Base-by-base conservation (phyloP, 176 grass and related monocot genomes). In the Ensete ventricosum region DNA sequence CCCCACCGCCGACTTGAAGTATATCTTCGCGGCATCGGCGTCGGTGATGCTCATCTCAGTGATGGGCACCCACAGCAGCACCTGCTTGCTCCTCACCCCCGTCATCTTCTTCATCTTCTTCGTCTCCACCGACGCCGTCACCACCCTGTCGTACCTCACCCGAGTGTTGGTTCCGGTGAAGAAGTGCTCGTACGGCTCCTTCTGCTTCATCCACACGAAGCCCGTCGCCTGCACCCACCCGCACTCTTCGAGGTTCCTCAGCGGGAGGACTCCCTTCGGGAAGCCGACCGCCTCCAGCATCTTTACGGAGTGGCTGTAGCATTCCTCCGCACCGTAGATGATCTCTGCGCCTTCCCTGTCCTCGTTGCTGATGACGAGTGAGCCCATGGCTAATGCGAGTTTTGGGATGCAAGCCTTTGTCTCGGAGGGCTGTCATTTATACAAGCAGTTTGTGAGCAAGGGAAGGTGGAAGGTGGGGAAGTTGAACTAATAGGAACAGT, bases 151-250 rank as follows among this genome's bases (percentile, higher is more conserved):
- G 80, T 91, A 98, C 9, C 84, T 76, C 53, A 91, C 90, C 54
- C 83, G 80, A 1, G 88, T 93, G 72, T 78, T 84, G 9, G 86
- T 86, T 69, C 83, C 82, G 0, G 67, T 67, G 81, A 94, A 99
- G 86, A 89, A 81, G 84, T 99, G 95, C 75, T 94, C 95, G 78
- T 91, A 91, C 7, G 90, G 84, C 0, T 53, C 81, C 52, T 81
- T 80, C 84, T 94, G 95, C 73, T 85, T 82, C 91, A 99, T 94
- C 96, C 96, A 99, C 64, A 99, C 91, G 53, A 77, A 99, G 9
- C 95, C 96, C 13, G 91, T 95, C 74, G 87, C 91, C 22, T 81
- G 76, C 70, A 99, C 96, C 78, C 85, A 81, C 20, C 91, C 96
- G 65, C 86, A 88, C 81, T 99, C 96, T 1, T 94, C 91, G 17